Evolutionary conservation across 2,329 filamentous ascomycete genomes (phyloP).

Genomic region (Penicillium sp.): DNA sequence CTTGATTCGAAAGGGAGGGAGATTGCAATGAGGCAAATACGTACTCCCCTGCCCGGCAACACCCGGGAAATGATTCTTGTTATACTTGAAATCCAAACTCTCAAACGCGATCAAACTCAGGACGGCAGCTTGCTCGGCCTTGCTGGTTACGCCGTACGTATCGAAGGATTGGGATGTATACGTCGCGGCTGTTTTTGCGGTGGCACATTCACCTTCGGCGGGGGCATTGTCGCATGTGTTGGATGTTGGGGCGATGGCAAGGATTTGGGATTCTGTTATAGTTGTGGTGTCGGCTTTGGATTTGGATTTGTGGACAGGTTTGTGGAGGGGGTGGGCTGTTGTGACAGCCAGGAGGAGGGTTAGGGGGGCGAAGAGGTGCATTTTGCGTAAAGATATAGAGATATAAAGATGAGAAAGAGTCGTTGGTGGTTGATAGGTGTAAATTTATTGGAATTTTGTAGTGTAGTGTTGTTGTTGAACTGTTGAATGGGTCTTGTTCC

Average conservation of each 20-base stretch:
- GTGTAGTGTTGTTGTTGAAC: neutral
- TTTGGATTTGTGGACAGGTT: slow-evolving; percentile 5
- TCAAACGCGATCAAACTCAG: slow-evolving; percentile 74
- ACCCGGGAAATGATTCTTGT: slow-evolving; percentile 64
- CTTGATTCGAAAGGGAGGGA: no score
- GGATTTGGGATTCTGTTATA: slow-evolving; percentile 36
- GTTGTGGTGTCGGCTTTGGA: neutral
- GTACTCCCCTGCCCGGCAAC: slow-evolving; percentile 67
- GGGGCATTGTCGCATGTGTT: slow-evolving; percentile 54
- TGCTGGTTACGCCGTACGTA: slow-evolving; percentile 58
- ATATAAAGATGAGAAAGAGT: neutral
- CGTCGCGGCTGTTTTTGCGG: slow-evolving; percentile 63
- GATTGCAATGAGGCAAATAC: no score
- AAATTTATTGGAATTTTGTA: no score
- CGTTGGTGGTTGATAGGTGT: neutral
- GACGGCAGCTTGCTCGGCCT: slow-evolving; percentile 69
- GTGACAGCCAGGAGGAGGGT: slow-evolving; percentile 5
- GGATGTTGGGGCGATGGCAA: slow-evolving; percentile 61
- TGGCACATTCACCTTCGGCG: slow-evolving; percentile 64
- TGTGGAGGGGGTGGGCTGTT: slow-evolving; percentile 22
- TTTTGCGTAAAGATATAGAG: neutral
- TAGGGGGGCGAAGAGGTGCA: slow-evolving; percentile 2
- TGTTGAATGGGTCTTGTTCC: neutral
- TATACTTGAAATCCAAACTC: slow-evolving; percentile 70
- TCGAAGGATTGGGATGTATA: slow-evolving; percentile 61